Percentiles rank a stretch among this genome's conserved stretches.
These are phyloP conservation scores for Byssochlamys sp. DNA, from an alignment of 2,329 filamentous ascomycete species.

Conservation along the genomic window DNA sequence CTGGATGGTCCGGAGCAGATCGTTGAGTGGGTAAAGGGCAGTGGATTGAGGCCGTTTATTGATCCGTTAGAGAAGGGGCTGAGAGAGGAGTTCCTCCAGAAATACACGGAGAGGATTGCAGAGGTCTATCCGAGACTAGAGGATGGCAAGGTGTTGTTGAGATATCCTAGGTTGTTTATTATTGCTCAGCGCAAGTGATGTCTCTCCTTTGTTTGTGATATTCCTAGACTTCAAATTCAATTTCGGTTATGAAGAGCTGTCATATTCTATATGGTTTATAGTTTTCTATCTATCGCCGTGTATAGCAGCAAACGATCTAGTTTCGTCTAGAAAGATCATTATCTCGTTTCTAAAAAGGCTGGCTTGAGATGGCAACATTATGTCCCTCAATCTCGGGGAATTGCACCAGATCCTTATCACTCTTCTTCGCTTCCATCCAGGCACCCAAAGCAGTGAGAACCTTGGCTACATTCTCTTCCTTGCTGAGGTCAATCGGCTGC, in stretches of 20 bases:
- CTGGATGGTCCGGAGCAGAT: conserved; percentile 42
- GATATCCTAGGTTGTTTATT: conserved; percentile 19
- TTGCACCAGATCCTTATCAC: not conserved
- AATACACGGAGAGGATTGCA: conserved; percentile 40
- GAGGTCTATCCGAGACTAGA: conserved; percentile 34
- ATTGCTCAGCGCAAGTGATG: conserved; percentile 10
- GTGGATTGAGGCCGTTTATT: conserved; percentile 47
- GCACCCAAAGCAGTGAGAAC: not conserved
- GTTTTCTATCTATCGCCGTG: not conserved
- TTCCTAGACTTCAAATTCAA: not conserved
- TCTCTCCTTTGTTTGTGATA: not conserved
- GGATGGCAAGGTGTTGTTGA: conserved; percentile 47
- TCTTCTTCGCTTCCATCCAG: not conserved
- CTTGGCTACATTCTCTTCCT: conserved; percentile 34
- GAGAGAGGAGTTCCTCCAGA: conserved; percentile 35
- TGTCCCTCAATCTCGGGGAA: not conserved
- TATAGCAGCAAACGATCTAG: not conserved
- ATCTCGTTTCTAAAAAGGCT: not conserved
- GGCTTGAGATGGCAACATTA: not conserved
- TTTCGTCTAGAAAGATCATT: not conserved
- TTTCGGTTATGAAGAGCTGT: not conserved
- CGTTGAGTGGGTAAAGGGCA: conserved; percentile 52
- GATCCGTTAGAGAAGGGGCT: conserved; percentile 37
- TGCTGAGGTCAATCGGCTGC: conserved; percentile 44
- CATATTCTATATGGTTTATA: not conserved